A percentile compares a stretch with the other conserved stretches of the same genome.
These are phyloP conservation scores for Lecanicillium sp. DNA, from an alignment of 2,329 filamentous ascomycete species.

Conservation along the genomic window DNA sequence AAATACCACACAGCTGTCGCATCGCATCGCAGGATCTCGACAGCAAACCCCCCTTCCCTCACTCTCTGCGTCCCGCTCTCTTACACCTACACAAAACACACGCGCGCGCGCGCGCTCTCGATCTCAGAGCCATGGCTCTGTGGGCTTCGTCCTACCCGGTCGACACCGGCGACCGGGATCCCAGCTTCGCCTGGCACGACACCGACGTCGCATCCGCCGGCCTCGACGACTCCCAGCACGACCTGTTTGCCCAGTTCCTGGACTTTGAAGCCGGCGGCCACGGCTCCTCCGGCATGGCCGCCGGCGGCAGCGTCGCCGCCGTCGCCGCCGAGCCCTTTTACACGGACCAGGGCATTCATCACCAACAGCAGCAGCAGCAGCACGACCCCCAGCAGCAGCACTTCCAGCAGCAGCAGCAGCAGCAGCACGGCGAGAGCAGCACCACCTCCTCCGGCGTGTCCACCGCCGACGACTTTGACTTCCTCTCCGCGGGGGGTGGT, in stretches of 20 bases:
- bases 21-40: not conserved
- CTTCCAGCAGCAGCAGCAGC: no score
- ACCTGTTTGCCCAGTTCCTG: constrained; percentile 33
- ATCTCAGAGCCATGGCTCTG: constrained; percentile 32
- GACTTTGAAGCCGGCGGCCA: constrained; percentile 28
- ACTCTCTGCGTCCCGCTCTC: not conserved
- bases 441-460: constrained; percentile 31
- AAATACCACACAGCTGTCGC: not conserved
- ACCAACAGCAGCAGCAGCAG: constrained; percentile 3
- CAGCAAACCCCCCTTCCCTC: not conserved
- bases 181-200: constrained; percentile 31
- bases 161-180: constrained; percentile 29
- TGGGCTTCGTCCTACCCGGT: constrained; percentile 31
- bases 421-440: constrained; percentile 25
- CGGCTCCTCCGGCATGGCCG: constrained; percentile 16
- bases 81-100: constrained; percentile 7
- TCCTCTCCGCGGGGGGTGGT: no score
- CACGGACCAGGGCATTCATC: constrained; percentile 16
- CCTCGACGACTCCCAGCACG: constrained; percentile 24
- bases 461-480: constrained; percentile 31
- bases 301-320: constrained; percentile 18
- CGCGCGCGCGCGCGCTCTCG: no score
- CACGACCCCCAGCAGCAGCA: not conserved
- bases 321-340: constrained; percentile 24
- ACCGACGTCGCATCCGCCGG: constrained; percentile 21